phyloP scores from a whole-genome alignment of 2,329 filamentous ascomycete species.

The Fusarium sp. region DNA sequence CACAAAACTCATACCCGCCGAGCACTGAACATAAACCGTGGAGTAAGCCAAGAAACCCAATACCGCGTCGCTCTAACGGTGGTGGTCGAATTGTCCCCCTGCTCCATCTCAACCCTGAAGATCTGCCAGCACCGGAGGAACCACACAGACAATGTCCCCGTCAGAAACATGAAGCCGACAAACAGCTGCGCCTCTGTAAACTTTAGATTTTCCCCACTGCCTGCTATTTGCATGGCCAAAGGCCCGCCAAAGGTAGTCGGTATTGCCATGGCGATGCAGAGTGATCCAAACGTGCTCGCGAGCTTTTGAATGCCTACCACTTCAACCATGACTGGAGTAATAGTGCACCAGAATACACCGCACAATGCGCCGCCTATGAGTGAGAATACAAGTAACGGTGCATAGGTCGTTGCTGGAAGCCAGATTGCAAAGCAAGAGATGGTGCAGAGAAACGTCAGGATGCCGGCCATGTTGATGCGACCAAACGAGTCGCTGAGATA shows the following conservation, averaged over 20 bases:
- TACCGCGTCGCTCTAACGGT: background rate
- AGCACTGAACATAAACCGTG: background rate
- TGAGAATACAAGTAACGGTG: background rate
- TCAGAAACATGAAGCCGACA: background rate
- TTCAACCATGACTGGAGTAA: background rate
- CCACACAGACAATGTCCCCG: background rate
- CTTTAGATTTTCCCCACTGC: background rate
- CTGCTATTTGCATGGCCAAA: background rate
- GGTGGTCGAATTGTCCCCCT: background rate
- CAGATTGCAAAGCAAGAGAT: background rate
- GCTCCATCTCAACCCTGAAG: background rate
- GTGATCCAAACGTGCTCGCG: background rate
- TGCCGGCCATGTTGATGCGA: background rate
- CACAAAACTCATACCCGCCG: background rate
- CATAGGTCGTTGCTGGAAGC: background rate
- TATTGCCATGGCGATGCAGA: background rate
- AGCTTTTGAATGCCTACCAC: background rate
- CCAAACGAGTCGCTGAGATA: background rate
- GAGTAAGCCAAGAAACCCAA: background rate
- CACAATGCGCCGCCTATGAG: background rate
- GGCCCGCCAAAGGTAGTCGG: background rate
- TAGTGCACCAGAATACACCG: background rate
- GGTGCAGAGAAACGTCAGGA: background rate
- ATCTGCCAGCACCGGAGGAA: background rate
- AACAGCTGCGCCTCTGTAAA: background rate